Base-by-base conservation (phyloP, 2,329 filamentous ascomycete genomes). In the Dothistroma septosporum region DNA sequence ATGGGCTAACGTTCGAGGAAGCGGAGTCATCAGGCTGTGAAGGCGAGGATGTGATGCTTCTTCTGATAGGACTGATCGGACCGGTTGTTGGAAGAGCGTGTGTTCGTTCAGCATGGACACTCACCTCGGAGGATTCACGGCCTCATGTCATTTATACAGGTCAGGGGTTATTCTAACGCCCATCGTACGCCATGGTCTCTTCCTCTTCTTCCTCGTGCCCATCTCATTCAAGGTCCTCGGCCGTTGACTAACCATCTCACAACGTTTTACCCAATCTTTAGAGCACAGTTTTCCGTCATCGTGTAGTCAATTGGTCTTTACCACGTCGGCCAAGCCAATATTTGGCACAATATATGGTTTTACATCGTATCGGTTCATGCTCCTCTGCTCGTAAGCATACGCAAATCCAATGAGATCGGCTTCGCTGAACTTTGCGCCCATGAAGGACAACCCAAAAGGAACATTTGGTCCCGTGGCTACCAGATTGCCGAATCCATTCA, bases 341-440 rank as follows among this genome's bases (percentile, higher is more conserved):
- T 70, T 77, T 0, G 82, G 82, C 65, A 75, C 67, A 11, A 84
- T 66, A 63, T 81, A 80, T 32, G 81, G 80, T 72, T 77, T 74
- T 1, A 83, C 74, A 61, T 76, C 77, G 46, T 73, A 67, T 53
- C 84, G 75, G 11, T 79, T 76, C 67, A 75, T 72, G 2, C 81
- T 87, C 64, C 78, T 76, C 75, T 88, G 84, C 76, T 91, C 87
- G 73, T 85, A 89, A 4, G 85, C 86, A 76, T 87, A 89, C 7
- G 86, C 87, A 69, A 86, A 81, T 0, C 83, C 83, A 60, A 90
- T 83, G 65, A 91, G 68, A 32, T 74, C 78, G 67, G 82, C 82
- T 72, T 90, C 87, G 37, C 79, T 82, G 76, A 83, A 90, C 53
- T 79, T 79, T 2, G 74, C 73, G 0, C 86, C 88, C 50, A 88